Conservation (phyloP, 164 flowering plant genomes). For the Annona cherimola region DNA sequence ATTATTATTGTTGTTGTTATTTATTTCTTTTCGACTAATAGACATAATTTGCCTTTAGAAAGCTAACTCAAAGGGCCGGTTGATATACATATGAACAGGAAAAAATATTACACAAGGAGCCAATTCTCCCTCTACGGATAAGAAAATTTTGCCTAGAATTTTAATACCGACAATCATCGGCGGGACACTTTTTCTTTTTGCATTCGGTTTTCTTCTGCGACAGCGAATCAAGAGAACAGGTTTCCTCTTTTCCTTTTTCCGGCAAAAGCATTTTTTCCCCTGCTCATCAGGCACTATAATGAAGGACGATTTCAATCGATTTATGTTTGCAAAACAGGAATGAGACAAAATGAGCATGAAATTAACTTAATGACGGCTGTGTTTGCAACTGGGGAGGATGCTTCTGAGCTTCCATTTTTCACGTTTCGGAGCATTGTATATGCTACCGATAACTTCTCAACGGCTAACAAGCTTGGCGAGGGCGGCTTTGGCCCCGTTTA, state of each 20-base stretch:
- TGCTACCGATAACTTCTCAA: conserved; percentile 8
- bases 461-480: neutral
- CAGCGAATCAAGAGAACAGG: neutral
- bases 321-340: neutral
- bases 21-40: too few species aligned
- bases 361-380: neutral
- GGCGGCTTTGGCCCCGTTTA: conserved; percentile 4
- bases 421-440: neutral
- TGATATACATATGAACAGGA: neutral
- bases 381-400: neutral
- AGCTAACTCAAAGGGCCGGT: too few species aligned
- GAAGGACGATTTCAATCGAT: neutral
- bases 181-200: neutral
- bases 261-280: too few species aligned
- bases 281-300: too few species aligned
- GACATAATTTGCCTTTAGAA: too few species aligned
- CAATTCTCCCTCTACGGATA: too few species aligned
- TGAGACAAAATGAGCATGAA: neutral
- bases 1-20: too few species aligned
- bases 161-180: too few species aligned
- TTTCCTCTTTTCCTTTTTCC: neutral
- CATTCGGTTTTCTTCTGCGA: conserved; percentile 1
- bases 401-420: neutral
- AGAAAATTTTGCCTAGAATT: too few species aligned
- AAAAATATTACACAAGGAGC: too few species aligned